Evolutionary conservation across 2,329 filamentous ascomycete genomes (phyloP).

Genomic region (Ilyonectria mors-panacis): DNA sequence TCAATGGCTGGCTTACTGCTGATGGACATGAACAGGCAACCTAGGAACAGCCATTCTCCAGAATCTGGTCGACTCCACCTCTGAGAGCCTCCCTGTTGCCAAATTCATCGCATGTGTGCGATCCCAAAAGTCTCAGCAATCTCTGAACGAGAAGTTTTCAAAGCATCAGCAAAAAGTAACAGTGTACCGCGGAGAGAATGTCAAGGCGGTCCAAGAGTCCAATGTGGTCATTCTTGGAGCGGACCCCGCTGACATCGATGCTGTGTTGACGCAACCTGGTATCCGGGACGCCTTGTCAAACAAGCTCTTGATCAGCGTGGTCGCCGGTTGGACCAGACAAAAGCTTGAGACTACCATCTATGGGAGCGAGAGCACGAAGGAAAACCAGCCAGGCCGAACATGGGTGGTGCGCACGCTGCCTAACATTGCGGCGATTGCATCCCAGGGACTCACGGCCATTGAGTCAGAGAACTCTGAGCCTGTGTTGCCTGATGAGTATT

Average conservation of each 20-base stretch:
- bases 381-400: conserved; percentile 35
- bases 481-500: conserved; percentile 33
- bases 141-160: conserved; percentile 41
- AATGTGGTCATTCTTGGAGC: conserved; percentile 62
- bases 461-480: conserved; percentile 44
- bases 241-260: conserved; percentile 61
- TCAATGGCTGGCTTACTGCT: background rate
- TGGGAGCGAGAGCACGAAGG: conserved; percentile 35
- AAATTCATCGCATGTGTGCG: conserved; percentile 50
- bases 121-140: conserved; percentile 43
- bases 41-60: conserved; percentile 51
- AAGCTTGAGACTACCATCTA: conserved; percentile 57
- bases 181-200: conserved; percentile 52
- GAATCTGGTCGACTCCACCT: conserved; percentile 30
- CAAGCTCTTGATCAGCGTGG: conserved; percentile 67
- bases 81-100: conserved; percentile 40
- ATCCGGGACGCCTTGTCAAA: conserved; percentile 56
- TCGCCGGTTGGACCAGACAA: conserved; percentile 63
- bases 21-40: conserved; percentile 44
- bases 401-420: conserved; percentile 53
- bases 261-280: conserved; percentile 54
- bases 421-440: conserved; percentile 54
- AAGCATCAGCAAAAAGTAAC: conserved; percentile 31
- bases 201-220: conserved; percentile 53
- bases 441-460: conserved; percentile 53